phyloP scores from a whole-genome alignment of 2,329 filamentous ascomycete genomes.

The Fusarium sp. region DNA sequence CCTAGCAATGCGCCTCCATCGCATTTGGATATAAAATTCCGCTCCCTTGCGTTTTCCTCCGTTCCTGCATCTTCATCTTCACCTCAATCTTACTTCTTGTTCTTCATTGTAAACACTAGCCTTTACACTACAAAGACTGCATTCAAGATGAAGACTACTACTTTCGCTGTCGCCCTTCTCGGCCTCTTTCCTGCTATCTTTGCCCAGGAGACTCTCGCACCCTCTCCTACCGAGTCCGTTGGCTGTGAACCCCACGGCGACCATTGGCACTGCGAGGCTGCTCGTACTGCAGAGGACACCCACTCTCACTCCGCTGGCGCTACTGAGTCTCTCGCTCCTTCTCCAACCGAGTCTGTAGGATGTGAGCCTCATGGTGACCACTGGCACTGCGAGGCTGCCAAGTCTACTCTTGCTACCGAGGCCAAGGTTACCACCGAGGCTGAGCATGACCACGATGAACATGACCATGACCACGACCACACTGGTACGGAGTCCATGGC shows the following conservation, averaged over 20 bases:
- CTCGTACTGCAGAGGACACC: slow-evolving; percentile 27
- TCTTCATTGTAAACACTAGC: slow-evolving; percentile 9
- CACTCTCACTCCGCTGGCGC: slow-evolving; percentile 15
- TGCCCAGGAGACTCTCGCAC: slow-evolving; percentile 29
- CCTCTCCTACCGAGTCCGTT: slow-evolving; percentile 45
- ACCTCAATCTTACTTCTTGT: not conserved
- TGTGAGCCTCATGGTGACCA: slow-evolving; percentile 43
- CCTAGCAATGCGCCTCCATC: not conserved
- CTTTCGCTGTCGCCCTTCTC: slow-evolving; percentile 42
- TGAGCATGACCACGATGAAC: slow-evolving; percentile 13
- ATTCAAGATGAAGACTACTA: slow-evolving; percentile 43
- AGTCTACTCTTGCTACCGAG: slow-evolving; percentile 16
- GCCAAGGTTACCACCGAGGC: slow-evolving; percentile 14
- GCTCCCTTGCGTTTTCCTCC: not conserved
- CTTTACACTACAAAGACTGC: not conserved
- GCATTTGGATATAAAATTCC: slow-evolving; percentile 1
- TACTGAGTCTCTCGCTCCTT: slow-evolving; percentile 22
- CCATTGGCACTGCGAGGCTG: slow-evolving; percentile 45
- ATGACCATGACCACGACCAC: slow-evolving; percentile 10
- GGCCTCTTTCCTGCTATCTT: slow-evolving; percentile 41
- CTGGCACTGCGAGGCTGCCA: slow-evolving; percentile 44
- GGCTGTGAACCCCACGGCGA: slow-evolving; percentile 45
- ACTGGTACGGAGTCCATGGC: slow-evolving; percentile 7
- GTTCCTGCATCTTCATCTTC: slow-evolving; percentile 30
- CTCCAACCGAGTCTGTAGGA: slow-evolving; percentile 44